phyloP scores from a whole-genome alignment of 208 protist species.

The Leishmania tarentolae region DNA sequence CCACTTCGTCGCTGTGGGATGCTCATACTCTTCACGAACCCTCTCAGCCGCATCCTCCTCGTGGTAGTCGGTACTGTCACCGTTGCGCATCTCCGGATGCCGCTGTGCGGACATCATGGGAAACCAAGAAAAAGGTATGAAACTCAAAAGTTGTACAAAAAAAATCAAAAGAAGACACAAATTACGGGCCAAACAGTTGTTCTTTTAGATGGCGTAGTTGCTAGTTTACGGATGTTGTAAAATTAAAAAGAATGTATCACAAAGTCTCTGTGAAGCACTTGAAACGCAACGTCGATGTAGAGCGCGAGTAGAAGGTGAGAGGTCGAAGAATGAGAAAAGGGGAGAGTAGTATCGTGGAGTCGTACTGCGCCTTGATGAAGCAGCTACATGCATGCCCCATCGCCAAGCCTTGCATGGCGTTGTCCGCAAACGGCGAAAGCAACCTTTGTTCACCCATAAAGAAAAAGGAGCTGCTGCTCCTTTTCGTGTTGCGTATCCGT shows the following conservation, averaged over 20 bases:
- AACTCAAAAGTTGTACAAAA: neutral
- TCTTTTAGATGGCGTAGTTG: slow-evolving; percentile 8
- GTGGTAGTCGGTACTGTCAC: neutral
- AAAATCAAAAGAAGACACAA: neutral
- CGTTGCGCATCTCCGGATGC: neutral
- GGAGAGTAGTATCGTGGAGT: neutral
- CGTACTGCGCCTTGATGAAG: neutral
- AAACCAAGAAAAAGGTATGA: neutral
- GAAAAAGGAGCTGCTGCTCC: neutral
- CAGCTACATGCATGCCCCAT: neutral
- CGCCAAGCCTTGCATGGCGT: neutral
- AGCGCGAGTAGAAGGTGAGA: neutral
- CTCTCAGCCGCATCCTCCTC: neutral
- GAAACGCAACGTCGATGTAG: neutral
- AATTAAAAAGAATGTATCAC: neutral
- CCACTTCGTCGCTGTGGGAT: slow-evolving; percentile 16
- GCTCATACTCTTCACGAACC: slow-evolving; percentile 7
- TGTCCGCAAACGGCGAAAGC: neutral
- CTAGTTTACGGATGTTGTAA: neutral
- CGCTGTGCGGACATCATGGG: slow-evolving; percentile 7
- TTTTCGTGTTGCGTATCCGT: neutral
- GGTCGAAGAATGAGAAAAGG: neutral
- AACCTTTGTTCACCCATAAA: neutral
- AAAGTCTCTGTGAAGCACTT: neutral
- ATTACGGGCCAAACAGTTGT: neutral